Percentiles rank a stretch among this genome's conserved stretches.
Evolutionary conservation across 2,329 filamentous ascomycete genomes (phyloP).

Genomic region (Alternaria dauci): DNA sequence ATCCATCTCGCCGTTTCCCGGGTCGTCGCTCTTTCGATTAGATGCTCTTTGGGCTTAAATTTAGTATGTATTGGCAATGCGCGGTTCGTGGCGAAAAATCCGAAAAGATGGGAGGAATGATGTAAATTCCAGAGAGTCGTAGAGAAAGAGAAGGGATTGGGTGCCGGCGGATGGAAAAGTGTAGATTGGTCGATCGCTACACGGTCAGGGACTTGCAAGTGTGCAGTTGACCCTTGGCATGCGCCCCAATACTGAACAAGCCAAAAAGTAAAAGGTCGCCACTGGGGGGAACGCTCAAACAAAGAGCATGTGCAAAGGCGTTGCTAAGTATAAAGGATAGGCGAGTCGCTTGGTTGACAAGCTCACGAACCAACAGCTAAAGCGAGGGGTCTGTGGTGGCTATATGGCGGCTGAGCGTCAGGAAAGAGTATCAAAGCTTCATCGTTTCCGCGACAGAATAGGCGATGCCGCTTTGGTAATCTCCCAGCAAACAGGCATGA

Average conservation of each 20-base stretch:
- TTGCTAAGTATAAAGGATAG: slow-evolving; percentile 9
- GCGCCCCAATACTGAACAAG: slow-evolving; percentile 20
- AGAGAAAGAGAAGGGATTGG: slow-evolving; percentile 38
- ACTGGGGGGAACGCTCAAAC: slow-evolving; percentile 1
- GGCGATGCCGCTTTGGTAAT: slow-evolving; percentile 22
- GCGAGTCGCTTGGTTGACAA: slow-evolving; percentile 7
- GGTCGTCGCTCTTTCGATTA: background rate
- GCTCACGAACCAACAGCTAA: slow-evolving; percentile 2
- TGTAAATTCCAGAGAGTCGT: slow-evolving; percentile 8
- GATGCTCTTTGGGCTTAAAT: background rate
- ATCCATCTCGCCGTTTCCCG: slow-evolving; percentile 33
- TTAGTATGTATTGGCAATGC: background rate
- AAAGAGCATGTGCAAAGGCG: slow-evolving; percentile 3
- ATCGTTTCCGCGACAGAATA: slow-evolving; percentile 9
- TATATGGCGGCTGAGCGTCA: slow-evolving; percentile 20
- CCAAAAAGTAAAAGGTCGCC: slow-evolving; percentile 21
- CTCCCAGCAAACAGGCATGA: slow-evolving; percentile 17
- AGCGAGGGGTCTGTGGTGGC: slow-evolving; percentile 26
- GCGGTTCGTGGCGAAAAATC: background rate
- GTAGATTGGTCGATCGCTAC: slow-evolving; percentile 29
- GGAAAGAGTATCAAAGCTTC: slow-evolving; percentile 11
- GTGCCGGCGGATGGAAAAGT: slow-evolving; percentile 24
- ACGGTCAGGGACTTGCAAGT: slow-evolving; percentile 32
- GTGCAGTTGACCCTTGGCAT: slow-evolving; percentile 34
- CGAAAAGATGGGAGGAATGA: background rate